A percentile compares a stretch with the other conserved stretches of the same genome.
Conservation (phyloP, 805 yeast species). For the Sporopachydermia quercuum region DNA sequence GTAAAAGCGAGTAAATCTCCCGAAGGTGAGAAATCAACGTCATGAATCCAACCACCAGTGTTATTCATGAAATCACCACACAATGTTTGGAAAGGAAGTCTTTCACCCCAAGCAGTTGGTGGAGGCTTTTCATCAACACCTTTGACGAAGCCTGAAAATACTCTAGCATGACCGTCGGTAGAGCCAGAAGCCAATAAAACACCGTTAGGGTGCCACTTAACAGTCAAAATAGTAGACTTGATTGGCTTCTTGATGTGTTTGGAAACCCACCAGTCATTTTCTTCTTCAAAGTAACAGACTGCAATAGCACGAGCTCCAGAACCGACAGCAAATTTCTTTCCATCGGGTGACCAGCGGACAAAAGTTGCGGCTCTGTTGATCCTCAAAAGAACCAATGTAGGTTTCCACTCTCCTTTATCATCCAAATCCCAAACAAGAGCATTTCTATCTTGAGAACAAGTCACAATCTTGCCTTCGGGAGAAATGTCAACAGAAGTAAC, state of each 20-base stretch:
- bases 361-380: constrained; percentile 91
- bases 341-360: constrained; percentile 91
- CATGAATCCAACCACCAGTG: constrained; percentile 84
- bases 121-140: constrained; percentile 75
- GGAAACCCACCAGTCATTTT: constrained; percentile 99
- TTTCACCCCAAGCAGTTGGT: constrained; percentile 82
- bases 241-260: constrained; percentile 95
- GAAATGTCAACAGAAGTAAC: constrained; percentile 93
- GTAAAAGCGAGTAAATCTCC: constrained; percentile 71
- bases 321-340: constrained; percentile 94
- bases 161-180: constrained; percentile 84
- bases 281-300: constrained; percentile 88
- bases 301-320: constrained; percentile 91
- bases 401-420: constrained; percentile 51
- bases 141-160: constrained; percentile 78
- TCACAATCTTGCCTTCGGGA: constrained; percentile 66
- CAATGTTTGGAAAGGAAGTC: constrained; percentile 85
- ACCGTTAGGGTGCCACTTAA: constrained; percentile 89
- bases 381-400: constrained; percentile 82
- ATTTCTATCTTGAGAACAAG: constrained; percentile 95
- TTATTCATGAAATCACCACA: constrained; percentile 67
- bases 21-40: constrained; percentile 67
- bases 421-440: constrained; percentile 87
- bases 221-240: constrained; percentile 66
- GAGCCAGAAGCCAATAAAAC: constrained; percentile 83